Base-by-base conservation (phyloP, 768 basidiomycete species). In the Thelephora aurantiotincta region DNA sequence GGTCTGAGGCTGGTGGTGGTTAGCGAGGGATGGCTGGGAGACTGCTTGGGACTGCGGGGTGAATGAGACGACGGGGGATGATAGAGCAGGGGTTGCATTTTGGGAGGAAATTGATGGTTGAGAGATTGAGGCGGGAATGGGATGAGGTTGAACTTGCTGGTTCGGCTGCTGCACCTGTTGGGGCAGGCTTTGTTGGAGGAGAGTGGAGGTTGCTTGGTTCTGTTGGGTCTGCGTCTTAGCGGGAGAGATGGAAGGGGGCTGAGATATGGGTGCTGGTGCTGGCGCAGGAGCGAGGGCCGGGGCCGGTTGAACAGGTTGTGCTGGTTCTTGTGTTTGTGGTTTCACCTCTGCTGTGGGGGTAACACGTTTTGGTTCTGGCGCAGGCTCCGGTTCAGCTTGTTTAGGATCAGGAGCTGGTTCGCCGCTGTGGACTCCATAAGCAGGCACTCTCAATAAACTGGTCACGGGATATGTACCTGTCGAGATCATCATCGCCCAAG, bases 401-500 rank as follows among this genome's bases (percentile, higher is more conserved):
- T 68, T 66, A 3, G 68, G 56, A 49, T 68, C 64, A n/a, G 66
- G 44, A 22, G 51, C 35, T 34, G 69, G 65, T 16, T 47, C 57
- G 22, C 47, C 57, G 22, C 65, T 71, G 48, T 16, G 44, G 30
- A 35, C 47, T 49, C 54, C 33, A 43, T 42, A 13, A 34, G 13
- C 22, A 34, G 38, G 6, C 35, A 36, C 2, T n/a, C 11, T 13
- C 11, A 33, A 19, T 13, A 38, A 47, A 26, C 9, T n/a, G 7
- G 47, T 34, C 13, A 34, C 14, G 3, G 33, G 33, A 18, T 18
- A 69, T 77, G 60, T 58, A 81, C 80, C 70, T 55, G 35, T 79
- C 80, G 30, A 77, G 51, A 45, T 67, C 63, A 50, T 87, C 84
- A 6, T 79, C 82, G 33, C 77, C 77, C 33, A 91, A 70, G 60